Base-by-base conservation (phyloP, 2,329 filamentous ascomycete species). In the Talaromyces albobiverticillius region DNA sequence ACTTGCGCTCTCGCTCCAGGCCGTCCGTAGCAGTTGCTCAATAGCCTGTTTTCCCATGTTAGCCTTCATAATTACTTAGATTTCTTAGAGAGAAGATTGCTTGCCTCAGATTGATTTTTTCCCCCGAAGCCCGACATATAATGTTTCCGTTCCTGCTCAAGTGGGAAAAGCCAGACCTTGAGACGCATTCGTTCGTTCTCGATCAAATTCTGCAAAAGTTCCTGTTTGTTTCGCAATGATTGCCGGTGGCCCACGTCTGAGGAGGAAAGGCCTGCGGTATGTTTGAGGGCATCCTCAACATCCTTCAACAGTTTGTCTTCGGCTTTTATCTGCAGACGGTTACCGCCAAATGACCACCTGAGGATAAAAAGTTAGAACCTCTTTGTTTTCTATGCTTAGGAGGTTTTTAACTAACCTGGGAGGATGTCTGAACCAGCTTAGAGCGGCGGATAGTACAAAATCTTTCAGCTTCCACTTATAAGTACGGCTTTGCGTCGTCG, bases 301-400 rank as follows among this genome's bases (percentile, higher is more conserved):
- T 96, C 91, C 6, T 81, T 80, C 36, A 97, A 81, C 16, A 96
- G 77, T 60, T 88, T 87, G 31, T 90, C 84, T 72, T 99, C 94
- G 0, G 95, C 93, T 76, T 95, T 97, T 49, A 97, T 79, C 68
- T 99, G 94, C 14, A 99, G 76, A 46, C 89, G 83, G 67, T 96
- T 99, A 63, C 93, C 94, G 54, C 94, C 94, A 71, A 94, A 97
- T 0, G 94, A 95, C 93, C 94, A 99, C 61, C 78, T 79, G 58
- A n/a, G 8, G n/a, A 38, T 34, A 23, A 40, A n/a, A 50, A 36
- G 29, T 25, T 26, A 41, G 25, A 29, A n/a, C n/a, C n/a, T n/a
- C n/a, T 10, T 3, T 16, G 4, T 7, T 18, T 40, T 41, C 42
- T 14, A 31, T 16, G 31, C 18, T 14, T 20, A 41, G 29, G 3